Conservation (phyloP, 1,139 yeast species). For the Zygosaccharomyces pseudobailii region DNA sequence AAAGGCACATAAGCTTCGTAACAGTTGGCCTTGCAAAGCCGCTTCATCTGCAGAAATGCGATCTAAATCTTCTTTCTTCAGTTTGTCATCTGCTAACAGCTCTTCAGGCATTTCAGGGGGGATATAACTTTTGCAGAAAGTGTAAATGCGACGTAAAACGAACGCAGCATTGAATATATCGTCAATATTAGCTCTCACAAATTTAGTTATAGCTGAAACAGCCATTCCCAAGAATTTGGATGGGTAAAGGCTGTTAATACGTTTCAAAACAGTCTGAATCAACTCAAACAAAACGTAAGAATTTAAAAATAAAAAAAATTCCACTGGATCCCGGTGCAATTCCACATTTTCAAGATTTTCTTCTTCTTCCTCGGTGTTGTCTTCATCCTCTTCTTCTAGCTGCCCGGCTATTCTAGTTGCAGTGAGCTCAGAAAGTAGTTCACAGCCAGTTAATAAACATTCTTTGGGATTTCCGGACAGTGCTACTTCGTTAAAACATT, state of each 20-base stretch:
- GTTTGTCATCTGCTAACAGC: conserved; percentile 16
- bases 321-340: conserved; percentile 18
- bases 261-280: conserved; percentile 47
- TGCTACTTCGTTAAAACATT: conserved; percentile 58
- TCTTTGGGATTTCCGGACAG: conserved; percentile 73
- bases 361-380: conserved; percentile 2
- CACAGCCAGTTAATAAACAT: conserved; percentile 63
- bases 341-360: neutral
- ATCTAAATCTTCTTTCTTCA: conserved; percentile 39
- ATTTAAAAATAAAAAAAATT: conserved; percentile 39
- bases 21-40: conserved; percentile 41
- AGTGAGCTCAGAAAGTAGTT: conserved; percentile 43
- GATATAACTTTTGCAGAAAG: conserved; percentile 64
- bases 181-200: conserved; percentile 43
- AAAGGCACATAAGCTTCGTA: conserved; percentile 44
- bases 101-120: conserved; percentile 40
- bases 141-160: conserved; percentile 57
- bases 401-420: conserved; percentile 14
- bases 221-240: conserved; percentile 72
- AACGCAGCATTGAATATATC: conserved; percentile 39
- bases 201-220: conserved; percentile 50
- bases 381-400: conserved; percentile 23
- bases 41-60: conserved; percentile 47
- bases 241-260: conserved; percentile 55
- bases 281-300: conserved; percentile 65